A percentile compares a stretch with the other conserved stretches of the same genome.
phyloP scores from a whole-genome alignment of 2,329 filamentous ascomycete genomes.

The Lachnellula arida region DNA sequence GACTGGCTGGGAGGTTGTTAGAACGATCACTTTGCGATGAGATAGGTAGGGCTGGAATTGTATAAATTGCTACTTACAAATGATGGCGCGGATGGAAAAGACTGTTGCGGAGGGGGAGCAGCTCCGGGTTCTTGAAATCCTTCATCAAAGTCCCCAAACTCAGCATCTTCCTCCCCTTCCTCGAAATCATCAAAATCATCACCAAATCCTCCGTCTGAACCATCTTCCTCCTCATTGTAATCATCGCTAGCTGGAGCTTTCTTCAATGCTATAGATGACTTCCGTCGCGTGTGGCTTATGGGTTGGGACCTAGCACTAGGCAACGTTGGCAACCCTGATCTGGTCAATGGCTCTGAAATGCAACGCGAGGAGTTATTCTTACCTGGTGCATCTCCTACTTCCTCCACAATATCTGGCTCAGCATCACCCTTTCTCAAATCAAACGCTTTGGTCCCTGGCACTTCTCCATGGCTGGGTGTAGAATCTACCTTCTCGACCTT shows the following conservation, averaged over 20 bases:
- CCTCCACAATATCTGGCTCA: slow-evolving; percentile 55
- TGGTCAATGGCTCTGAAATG: slow-evolving; percentile 52
- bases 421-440: slow-evolving; percentile 52
- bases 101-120: slow-evolving; percentile 31
- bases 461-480: slow-evolving; percentile 53
- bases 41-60: slow-evolving; percentile 7
- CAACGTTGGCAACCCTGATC: slow-evolving; percentile 53
- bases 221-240: slow-evolving; percentile 54
- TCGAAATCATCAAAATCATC: slow-evolving; percentile 69
- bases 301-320: slow-evolving; percentile 44
- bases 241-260: slow-evolving; percentile 45
- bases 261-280: slow-evolving; percentile 29
- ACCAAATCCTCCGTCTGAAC: slow-evolving; percentile 48
- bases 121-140: slow-evolving; percentile 54
- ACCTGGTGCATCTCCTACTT: slow-evolving; percentile 48
- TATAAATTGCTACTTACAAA: slow-evolving; percentile 40
- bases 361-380: slow-evolving; percentile 37
- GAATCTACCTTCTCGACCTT: slow-evolving; percentile 55
- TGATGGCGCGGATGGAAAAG: slow-evolving; percentile 32
- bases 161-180: slow-evolving; percentile 47
- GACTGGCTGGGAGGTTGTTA: slow-evolving; percentile 48
- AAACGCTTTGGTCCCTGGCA: slow-evolving; percentile 56
- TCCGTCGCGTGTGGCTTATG: slow-evolving; percentile 37
- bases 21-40: slow-evolving; percentile 8
- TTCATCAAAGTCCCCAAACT: slow-evolving; percentile 55